A percentile compares a stretch with the other conserved stretches of the same genome.
phyloP scores from a whole-genome alignment of 2,329 filamentous ascomycete genomes.

The Colletotrichum paranaense region DNA sequence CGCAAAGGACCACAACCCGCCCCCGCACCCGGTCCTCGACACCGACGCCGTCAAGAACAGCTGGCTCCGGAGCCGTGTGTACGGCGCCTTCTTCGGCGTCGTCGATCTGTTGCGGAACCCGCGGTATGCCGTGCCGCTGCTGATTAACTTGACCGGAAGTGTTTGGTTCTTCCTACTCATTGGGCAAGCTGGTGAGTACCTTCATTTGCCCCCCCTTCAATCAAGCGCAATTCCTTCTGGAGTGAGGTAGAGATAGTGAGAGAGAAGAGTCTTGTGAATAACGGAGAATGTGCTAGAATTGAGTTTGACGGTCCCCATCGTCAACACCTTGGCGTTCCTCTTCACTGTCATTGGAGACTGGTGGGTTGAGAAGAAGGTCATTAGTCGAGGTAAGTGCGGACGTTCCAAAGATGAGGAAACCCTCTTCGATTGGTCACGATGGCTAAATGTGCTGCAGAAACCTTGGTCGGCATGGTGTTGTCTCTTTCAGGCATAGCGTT shows the following conservation, averaged over 20 bases:
- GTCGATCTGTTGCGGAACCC: conserved; percentile 83
- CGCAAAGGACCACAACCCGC: conserved; percentile 78
- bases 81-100: conserved; percentile 78
- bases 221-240: background rate
- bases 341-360: conserved; percentile 96
- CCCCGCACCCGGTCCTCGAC: conserved; percentile 66
- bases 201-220: background rate
- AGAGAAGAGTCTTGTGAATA: background rate
- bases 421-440: conserved; percentile 1
- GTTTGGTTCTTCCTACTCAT: conserved; percentile 97
- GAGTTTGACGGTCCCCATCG: conserved; percentile 93
- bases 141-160: conserved; percentile 91
- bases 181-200: conserved; percentile 83
- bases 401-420: background rate
- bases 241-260: background rate
- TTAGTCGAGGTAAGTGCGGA: conserved; percentile 75
- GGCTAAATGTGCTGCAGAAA: conserved; percentile 65
- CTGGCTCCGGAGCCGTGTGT: conserved; percentile 71
- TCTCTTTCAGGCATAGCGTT: conserved; percentile 84
- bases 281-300: conserved; percentile 69
- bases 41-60: conserved; percentile 63
- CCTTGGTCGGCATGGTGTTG: conserved; percentile 83
- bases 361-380: conserved; percentile 93
- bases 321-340: conserved; percentile 93
- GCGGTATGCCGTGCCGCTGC: conserved; percentile 83